Evolutionary conservation across 345 rosid species (phyloP), one percentile per base, ranked within the genome.

Genomic region (Eucalyptus curtisii): DNA sequence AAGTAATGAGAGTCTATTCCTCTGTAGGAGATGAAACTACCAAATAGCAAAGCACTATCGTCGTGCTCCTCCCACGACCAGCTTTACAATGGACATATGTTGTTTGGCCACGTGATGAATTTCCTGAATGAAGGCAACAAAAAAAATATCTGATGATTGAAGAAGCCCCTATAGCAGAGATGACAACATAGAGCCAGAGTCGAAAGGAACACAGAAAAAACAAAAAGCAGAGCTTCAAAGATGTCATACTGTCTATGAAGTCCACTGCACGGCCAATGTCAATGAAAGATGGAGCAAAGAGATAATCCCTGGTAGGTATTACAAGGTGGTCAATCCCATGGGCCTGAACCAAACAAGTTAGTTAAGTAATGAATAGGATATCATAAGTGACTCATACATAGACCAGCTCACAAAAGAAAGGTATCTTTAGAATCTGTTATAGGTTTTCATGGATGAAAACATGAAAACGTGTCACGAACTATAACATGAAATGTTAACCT

Each of bases 71-170:
- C 92, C 99, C 99, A 15, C 98, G 94, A 48, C 99, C 99, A 90
- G 99, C 99, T 92, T 97, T 97, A 91, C 99, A 97, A 90, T 97
- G 99, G 49, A 96, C 99, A 87, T 96, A 96, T 7, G 99, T 96
- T 52, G 95, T 96, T 90, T 91, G 95, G 89, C 97, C 94, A 49
- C 89, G 90, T 49, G 92, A 91, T 57, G 95, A 91, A 88, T 96
- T 96, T 89, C 92, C 99, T 96, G 89, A 59, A 87, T 88, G 80
- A 89, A 57, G 44, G 89, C 19, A 89, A 57, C 13, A 44, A 7
- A 40, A 49, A 49, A 55, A 55, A 50, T 52, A 42, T 44, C 57
- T 5, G 22, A 86, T 25, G 68, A 53, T 15, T 86, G 71, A 82
- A 44, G 71, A 42, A 44, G 33, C 25, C 80, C 19, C 27, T 3